These are phyloP conservation scores for Colletotrichum tanaceti DNA, from an alignment of 2,329 filamentous ascomycete species.

Conservation along the genomic window DNA sequence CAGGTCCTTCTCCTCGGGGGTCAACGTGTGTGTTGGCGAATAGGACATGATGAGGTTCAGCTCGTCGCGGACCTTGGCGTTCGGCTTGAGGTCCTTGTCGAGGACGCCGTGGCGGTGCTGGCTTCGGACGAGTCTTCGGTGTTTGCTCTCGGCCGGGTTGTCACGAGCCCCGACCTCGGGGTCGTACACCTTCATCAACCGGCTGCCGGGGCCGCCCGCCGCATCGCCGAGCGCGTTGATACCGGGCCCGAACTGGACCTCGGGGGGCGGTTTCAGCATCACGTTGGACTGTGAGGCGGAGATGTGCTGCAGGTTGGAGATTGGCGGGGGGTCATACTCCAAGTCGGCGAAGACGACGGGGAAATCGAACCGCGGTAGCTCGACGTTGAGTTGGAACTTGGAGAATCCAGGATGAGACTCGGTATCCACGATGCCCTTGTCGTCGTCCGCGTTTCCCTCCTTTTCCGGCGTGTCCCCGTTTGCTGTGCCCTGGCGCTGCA, in stretches of 20 bases:
- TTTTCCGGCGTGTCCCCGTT: constrained; percentile 53
- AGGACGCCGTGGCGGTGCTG: constrained; percentile 91
- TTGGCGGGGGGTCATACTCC: constrained; percentile 86
- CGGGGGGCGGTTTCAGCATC: constrained; percentile 81
- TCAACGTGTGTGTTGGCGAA: constrained; percentile 88
- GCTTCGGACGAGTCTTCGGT: constrained; percentile 89
- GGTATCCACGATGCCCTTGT: constrained; percentile 48
- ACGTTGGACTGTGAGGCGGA: constrained; percentile 74
- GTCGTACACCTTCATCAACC: constrained; percentile 88
- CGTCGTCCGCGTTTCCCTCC: constrained; percentile 44
- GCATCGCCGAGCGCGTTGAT: constrained; percentile 76
- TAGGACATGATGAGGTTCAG: constrained; percentile 92
- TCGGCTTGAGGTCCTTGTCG: constrained; percentile 95
- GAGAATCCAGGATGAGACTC: constrained; percentile 62
- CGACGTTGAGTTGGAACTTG: constrained; percentile 86
- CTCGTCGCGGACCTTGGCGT: constrained; percentile 94
- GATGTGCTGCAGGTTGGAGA: constrained; percentile 78
- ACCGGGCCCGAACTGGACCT: constrained; percentile 90
- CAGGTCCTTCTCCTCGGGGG: constrained; percentile 91
- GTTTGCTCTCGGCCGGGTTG: constrained; percentile 95
- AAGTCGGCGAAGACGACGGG: constrained; percentile 95
- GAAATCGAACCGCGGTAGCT: constrained; percentile 94
- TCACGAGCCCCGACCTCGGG: constrained; percentile 89
- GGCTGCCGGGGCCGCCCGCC: constrained; percentile 62
- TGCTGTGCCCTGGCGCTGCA: constrained; percentile 60